Evolutionary conservation across 2,329 filamentous ascomycete genomes (phyloP).

Genomic region (Paracoccidioides lutzii): DNA sequence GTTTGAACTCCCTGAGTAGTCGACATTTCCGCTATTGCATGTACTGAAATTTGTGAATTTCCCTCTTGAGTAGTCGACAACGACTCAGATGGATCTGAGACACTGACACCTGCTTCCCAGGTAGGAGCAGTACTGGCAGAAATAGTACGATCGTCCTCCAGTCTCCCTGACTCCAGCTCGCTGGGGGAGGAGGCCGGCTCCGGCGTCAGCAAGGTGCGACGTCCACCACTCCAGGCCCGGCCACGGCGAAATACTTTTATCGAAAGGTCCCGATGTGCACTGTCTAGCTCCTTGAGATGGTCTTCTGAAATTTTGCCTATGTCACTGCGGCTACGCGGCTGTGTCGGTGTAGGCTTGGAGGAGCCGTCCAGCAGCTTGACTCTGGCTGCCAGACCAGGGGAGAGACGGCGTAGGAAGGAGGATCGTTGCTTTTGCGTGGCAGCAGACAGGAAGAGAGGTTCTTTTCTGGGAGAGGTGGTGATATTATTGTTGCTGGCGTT

Average conservation of each 20-base stretch:
- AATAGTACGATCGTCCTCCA: not conserved
- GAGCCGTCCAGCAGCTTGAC: slow-evolving; percentile 30
- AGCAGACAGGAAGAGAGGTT: slow-evolving; percentile 16
- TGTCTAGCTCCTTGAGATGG: slow-evolving; percentile 30
- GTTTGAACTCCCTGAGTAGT: slow-evolving; percentile 5
- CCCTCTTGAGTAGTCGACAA: not conserved
- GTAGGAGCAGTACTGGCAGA: not conserved
- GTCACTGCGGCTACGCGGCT: slow-evolving; percentile 15
- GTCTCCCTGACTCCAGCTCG: slow-evolving; percentile 1
- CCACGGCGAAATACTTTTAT: slow-evolving; percentile 28
- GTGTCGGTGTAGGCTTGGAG: slow-evolving; percentile 13
- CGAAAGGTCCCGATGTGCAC: slow-evolving; percentile 26
- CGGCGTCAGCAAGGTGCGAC: slow-evolving; percentile 4
- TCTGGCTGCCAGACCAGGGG: slow-evolving; percentile 30
- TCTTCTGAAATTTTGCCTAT: slow-evolving; percentile 30
- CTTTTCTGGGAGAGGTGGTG: not conserved
- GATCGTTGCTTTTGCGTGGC: slow-evolving; percentile 15
- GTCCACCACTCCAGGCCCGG: slow-evolving; percentile 21
- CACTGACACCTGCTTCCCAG: not conserved
- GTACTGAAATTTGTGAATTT: not conserved
- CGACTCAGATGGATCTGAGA: not conserved
- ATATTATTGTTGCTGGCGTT: not conserved
- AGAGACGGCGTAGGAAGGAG: slow-evolving; percentile 30
- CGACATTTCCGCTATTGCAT: slow-evolving; percentile 3
- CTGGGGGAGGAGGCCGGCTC: slow-evolving; percentile 9